Evolutionary conservation across 2,329 filamentous ascomycete species (phyloP).

Genomic region (Daldinia sp.): DNA sequence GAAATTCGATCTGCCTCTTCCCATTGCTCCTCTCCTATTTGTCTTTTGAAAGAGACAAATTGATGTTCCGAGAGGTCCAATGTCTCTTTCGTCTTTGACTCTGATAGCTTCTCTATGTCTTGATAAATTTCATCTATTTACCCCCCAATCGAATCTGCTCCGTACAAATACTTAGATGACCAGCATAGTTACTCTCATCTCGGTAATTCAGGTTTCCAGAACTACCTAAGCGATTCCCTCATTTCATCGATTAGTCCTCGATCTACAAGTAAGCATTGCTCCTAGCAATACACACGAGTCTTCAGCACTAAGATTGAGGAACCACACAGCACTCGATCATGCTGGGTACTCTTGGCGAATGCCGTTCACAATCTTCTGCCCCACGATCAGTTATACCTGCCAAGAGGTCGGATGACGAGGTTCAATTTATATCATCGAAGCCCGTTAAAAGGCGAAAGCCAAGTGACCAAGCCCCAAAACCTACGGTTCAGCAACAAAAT

Average conservation of each 20-base stretch:
- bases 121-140: slow-evolving; percentile 18
- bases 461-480: slow-evolving; percentile 30
- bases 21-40: slow-evolving; percentile 9
- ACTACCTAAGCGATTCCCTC: not conserved
- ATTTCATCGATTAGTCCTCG: not conserved
- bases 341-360: slow-evolving; percentile 2
- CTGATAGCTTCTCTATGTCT: slow-evolving; percentile 29
- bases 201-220: not conserved
- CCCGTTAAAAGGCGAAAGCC: slow-evolving; percentile 52
- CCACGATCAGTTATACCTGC: slow-evolving; percentile 27
- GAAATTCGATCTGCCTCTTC: slow-evolving; percentile 11
- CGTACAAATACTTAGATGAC: slow-evolving; percentile 35
- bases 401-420: slow-evolving; percentile 51
- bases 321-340: slow-evolving; percentile 9
- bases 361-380: not conserved
- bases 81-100: slow-evolving; percentile 33
- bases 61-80: slow-evolving; percentile 14
- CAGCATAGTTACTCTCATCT: slow-evolving; percentile 6
- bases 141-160: not conserved
- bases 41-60: slow-evolving; percentile 35
- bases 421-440: slow-evolving; percentile 55
- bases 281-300: slow-evolving; percentile 28
- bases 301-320: slow-evolving; percentile 12
- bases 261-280: slow-evolving; percentile 8
- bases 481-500: slow-evolving; percentile 6